A percentile compares a stretch with the other conserved stretches of the same genome.
These are phyloP conservation scores for Emiliania huxleyi DNA, from an alignment of 78 protist species.

Conservation along the genomic window DNA sequence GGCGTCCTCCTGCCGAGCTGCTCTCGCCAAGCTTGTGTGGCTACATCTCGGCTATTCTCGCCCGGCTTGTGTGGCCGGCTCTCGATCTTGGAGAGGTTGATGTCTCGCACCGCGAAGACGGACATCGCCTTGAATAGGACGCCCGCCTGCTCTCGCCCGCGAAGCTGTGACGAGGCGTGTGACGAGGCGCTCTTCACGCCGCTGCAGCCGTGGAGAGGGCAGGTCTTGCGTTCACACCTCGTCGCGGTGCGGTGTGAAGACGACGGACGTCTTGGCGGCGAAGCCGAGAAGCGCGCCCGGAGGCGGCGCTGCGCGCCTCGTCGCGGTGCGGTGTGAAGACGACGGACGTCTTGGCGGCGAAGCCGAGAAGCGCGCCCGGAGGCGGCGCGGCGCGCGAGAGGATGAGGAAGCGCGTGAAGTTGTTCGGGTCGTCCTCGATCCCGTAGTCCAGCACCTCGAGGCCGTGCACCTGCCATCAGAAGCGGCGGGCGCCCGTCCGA, in stretches of 20 bases:
- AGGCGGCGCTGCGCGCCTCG: neutral
- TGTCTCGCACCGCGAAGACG: slow-evolving; percentile 5
- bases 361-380: neutral
- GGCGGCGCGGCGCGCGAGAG: neutral
- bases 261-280: neutral
- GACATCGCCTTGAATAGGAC: slow-evolving; percentile 21
- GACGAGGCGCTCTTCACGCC: no score
- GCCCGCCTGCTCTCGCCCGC: no score
- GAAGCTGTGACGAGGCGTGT: no score
- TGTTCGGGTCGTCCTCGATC: slow-evolving; percentile 33
- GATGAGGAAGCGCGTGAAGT: slow-evolving; percentile 31
- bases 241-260: neutral
- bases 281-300: neutral
- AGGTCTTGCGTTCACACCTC: no score
- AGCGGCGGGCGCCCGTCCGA: no score
- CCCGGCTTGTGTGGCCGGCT: neutral
- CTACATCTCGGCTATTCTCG: no score
- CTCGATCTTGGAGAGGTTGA: slow-evolving; percentile 28
- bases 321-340: neutral
- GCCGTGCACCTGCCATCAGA: neutral
- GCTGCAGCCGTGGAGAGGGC: no score
- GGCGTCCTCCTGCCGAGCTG: no score
- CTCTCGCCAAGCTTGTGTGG: no score
- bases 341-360: neutral
- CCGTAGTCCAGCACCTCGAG: neutral